Evolutionary conservation across 192 early-diverging fungal genomes (phyloP).

Genomic region (Chytriomyces hyalinus): DNA sequence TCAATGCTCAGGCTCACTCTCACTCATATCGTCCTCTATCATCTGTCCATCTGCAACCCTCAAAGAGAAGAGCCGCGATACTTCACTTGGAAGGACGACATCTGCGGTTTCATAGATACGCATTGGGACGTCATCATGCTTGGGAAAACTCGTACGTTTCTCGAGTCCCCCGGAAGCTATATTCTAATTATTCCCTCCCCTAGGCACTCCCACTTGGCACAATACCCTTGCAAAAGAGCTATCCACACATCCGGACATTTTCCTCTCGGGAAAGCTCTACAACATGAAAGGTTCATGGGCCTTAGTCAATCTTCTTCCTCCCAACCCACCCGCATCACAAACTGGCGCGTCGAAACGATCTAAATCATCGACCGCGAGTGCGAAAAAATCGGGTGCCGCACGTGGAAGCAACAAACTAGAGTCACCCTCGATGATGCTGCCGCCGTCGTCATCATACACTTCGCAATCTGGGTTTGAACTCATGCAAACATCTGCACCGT

Average conservation of each 20-base stretch:
- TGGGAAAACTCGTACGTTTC: constrained; percentile 66
- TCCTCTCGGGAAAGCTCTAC: constrained; percentile 73
- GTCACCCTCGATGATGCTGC: too few relatives aligned
- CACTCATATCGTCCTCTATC: constrained; percentile 77
- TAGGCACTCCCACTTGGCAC: constrained; percentile 79
- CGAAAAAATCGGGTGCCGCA: constrained; percentile 29
- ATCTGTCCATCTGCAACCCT: constrained; percentile 67
- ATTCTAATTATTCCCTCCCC: too few relatives aligned
- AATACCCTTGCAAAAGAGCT: constrained; percentile 85
- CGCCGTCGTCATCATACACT: too few relatives aligned
- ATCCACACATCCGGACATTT: constrained; percentile 77
- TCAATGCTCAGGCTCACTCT: constrained; percentile 58
- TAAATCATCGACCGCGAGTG: constrained; percentile 7
- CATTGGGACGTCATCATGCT: constrained; percentile 77
- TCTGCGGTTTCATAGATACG: constrained; percentile 76
- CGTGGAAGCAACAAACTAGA: too few relatives aligned
- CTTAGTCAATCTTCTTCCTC: constrained; percentile 20
- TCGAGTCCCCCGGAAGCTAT: too few relatives aligned
- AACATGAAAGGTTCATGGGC: constrained; percentile 67
- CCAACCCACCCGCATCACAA: not conserved
- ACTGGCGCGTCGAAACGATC: not conserved
- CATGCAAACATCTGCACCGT: too few relatives aligned
- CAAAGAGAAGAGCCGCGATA: constrained; percentile 45
- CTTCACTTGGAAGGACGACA: constrained; percentile 81
- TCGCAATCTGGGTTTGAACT: too few relatives aligned